Conservation (phyloP, 805 yeast species). For the Ogataea zsoltii region DNA sequence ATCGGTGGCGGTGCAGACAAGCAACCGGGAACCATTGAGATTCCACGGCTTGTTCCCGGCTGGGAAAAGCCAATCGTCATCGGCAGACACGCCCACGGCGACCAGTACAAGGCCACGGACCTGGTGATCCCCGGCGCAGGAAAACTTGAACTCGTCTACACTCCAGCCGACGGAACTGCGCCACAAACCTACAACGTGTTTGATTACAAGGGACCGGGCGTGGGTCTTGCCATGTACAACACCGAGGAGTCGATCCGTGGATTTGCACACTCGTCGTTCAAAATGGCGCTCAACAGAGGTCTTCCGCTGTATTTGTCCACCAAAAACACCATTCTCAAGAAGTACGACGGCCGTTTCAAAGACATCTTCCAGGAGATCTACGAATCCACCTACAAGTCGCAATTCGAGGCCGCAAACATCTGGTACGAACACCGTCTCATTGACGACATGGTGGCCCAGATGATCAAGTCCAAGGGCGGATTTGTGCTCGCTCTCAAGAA, state of each 20-base stretch:
- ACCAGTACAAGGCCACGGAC: conserved; percentile 82
- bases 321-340: conserved; percentile 78
- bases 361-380: conserved; percentile 73
- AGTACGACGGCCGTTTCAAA: conserved; percentile 80
- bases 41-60: conserved; percentile 74
- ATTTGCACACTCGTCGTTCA: conserved; percentile 79
- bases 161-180: conserved; percentile 59
- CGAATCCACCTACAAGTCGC: conserved; percentile 53
- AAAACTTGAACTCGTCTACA: conserved; percentile 62
- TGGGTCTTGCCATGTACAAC: conserved; percentile 81
- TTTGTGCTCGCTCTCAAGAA: conserved; percentile 79
- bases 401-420: conserved; percentile 61
- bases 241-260: conserved; percentile 76
- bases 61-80: conserved; percentile 84
- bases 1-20: conserved; percentile 46
- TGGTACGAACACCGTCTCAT: conserved; percentile 80
- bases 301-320: conserved; percentile 70
- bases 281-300: conserved; percentile 64
- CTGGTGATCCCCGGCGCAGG: conserved; percentile 68
- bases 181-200: conserved; percentile 52
- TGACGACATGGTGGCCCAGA: conserved; percentile 88
- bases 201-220: conserved; percentile 67
- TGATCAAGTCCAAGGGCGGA: conserved; percentile 84
- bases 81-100: conserved; percentile 86
- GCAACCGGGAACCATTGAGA: conserved; percentile 40